A percentile compares a stretch with the other conserved stretches of the same genome.
Conservation (phyloP, 2,329 filamentous ascomycete genomes). For the Calonectria crousiana region DNA sequence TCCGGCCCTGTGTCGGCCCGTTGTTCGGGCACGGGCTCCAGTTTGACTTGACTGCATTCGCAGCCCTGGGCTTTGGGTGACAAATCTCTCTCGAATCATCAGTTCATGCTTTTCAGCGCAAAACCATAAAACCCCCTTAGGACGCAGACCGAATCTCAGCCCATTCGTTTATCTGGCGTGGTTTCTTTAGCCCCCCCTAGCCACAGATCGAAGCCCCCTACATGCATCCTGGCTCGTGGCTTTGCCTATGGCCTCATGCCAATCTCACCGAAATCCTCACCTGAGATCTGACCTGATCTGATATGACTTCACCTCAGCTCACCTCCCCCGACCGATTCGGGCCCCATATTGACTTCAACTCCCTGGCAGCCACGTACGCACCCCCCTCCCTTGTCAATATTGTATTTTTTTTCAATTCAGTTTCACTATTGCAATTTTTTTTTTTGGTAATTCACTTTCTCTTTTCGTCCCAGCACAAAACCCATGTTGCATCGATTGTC, state of each 20-base stretch:
- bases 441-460: neutral
- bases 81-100: slow-evolving; percentile 21
- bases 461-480: neutral
- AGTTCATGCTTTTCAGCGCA: slow-evolving; percentile 22
- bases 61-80: slow-evolving; percentile 16
- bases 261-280: slow-evolving; percentile 44
- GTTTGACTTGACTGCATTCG: slow-evolving; percentile 44
- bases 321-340: slow-evolving; percentile 36
- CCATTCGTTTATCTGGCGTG: slow-evolving; percentile 29
- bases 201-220: slow-evolving; percentile 5
- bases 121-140: neutral
- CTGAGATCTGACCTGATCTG: slow-evolving; percentile 40
- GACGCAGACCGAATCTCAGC: slow-evolving; percentile 6
- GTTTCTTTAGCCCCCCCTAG: slow-evolving; percentile 15
- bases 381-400: neutral
- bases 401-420: neutral
- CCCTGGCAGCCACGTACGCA: neutral
- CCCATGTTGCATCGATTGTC: neutral
- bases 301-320: slow-evolving; percentile 35
- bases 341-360: slow-evolving; percentile 27
- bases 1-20: slow-evolving; percentile 38
- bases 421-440: neutral
- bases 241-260: slow-evolving; percentile 36
- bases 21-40: slow-evolving; percentile 38
- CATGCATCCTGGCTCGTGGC: slow-evolving; percentile 4